Percentiles rank a stretch among this genome's conserved stretches.
Conservation (phyloP, 2,329 filamentous ascomycete genomes). For the Penicillium hordei region DNA sequence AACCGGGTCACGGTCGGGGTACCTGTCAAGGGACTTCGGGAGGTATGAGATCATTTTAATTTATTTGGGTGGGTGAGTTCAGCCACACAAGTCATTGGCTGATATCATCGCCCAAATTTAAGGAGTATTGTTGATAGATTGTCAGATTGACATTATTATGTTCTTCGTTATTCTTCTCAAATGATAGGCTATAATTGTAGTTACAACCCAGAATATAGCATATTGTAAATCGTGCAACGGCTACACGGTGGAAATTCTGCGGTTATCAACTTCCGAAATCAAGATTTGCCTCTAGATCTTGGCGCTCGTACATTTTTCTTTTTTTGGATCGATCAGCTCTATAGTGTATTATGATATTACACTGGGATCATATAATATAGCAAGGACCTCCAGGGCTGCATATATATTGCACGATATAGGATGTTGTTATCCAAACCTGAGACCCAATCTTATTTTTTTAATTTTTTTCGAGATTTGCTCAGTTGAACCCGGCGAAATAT, state of each 20-base stretch:
- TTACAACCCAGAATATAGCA: not conserved
- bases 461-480: too few relatives aligned
- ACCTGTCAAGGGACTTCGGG: constrained; percentile 1
- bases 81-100: constrained; percentile 27
- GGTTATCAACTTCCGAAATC: constrained; percentile 8
- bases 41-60: constrained; percentile 31
- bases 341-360: not conserved
- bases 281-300: constrained; percentile 1
- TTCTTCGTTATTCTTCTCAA: not conserved
- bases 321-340: not conserved
- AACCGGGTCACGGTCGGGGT: not conserved
- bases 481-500: not conserved
- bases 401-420: not conserved
- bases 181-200: not conserved
- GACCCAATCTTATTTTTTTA: not conserved
- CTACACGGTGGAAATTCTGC: not conserved
- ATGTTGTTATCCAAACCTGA: not conserved
- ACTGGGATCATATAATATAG: not conserved
- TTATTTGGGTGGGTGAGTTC: constrained; percentile 27
- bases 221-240: not conserved
- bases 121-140: not conserved
- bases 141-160: not conserved
- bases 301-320: not conserved
- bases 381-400: too few relatives aligned
- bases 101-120: constrained; percentile 1